Percentiles rank a stretch among this genome's conserved stretches.
These are phyloP conservation scores for Pichia rugopelliculosa DNA, from an alignment of 805 yeast species.

Conservation along the genomic window DNA sequence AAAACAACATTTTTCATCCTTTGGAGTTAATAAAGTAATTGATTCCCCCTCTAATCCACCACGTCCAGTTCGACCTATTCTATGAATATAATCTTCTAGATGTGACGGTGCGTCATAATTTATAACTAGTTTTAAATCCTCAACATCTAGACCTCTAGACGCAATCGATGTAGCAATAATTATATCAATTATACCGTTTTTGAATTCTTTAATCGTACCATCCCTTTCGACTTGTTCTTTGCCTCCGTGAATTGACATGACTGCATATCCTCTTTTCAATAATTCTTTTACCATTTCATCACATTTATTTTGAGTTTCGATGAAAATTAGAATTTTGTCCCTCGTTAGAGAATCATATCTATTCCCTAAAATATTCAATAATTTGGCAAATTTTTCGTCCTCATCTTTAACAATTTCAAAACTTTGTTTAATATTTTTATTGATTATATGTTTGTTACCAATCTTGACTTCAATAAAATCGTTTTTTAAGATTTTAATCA, in stretches of 20 bases:
- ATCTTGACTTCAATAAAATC: constrained; percentile 71
- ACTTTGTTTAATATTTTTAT: constrained; percentile 68
- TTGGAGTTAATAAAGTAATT: constrained; percentile 60
- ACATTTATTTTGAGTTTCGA: constrained; percentile 83
- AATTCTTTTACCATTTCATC: constrained; percentile 58
- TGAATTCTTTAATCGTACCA: constrained; percentile 63
- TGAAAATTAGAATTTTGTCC: constrained; percentile 68
- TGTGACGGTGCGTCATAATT: constrained; percentile 80
- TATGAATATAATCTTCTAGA: constrained; percentile 91
- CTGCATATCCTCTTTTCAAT: constrained; percentile 43
- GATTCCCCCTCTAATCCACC: constrained; percentile 71
- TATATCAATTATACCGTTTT: constrained; percentile 50
- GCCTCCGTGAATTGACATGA: constrained; percentile 84
- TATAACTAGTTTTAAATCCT: constrained; percentile 69
- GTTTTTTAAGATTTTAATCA: constrained; percentile 47
- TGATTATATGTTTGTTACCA: constrained; percentile 75
- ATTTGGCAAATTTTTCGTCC: constrained; percentile 46
- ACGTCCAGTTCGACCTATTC: constrained; percentile 94
- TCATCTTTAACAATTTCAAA: constrained; percentile 50
- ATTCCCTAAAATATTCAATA: constrained; percentile 50
- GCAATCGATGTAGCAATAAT: constrained; percentile 90
- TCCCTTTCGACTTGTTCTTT: constrained; percentile 81
- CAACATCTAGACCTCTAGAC: constrained; percentile 94
- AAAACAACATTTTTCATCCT: constrained; percentile 55
- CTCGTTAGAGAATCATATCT: constrained; percentile 24